phyloP scores from a whole-genome alignment of 495 filamentous ascomycete species.

The Lasiosphaeria miniovina region DNA sequence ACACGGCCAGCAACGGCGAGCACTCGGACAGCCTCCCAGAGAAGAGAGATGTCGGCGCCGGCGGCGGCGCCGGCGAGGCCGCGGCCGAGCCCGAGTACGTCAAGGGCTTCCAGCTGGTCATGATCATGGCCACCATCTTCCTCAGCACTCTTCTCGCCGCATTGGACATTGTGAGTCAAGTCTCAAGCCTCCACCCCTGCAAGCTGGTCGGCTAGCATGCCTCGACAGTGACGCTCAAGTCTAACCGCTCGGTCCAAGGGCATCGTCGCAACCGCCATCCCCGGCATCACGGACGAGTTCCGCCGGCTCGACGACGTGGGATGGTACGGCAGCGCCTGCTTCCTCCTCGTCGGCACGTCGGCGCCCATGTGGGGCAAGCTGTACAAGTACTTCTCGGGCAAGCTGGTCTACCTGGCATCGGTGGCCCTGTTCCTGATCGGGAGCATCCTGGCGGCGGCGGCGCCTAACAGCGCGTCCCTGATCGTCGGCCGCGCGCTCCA shows the following conservation, averaged over 20 bases:
- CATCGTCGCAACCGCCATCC: slow-evolving; percentile 37
- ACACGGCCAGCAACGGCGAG: too few relatives aligned
- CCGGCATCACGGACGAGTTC: slow-evolving; percentile 44
- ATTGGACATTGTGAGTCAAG: too few relatives aligned
- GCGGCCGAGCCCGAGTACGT: too few relatives aligned
- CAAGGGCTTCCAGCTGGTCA: too few relatives aligned
- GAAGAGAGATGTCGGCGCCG: too few relatives aligned
- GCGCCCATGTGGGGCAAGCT: slow-evolving; percentile 37
- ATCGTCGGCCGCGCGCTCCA: slow-evolving; percentile 53
- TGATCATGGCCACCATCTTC: too few relatives aligned
- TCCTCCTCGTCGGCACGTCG: slow-evolving; percentile 21
- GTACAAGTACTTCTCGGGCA: slow-evolving; percentile 45
- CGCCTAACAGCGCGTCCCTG: slow-evolving; percentile 49
- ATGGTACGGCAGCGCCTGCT: slow-evolving; percentile 39
- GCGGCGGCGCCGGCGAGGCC: too few relatives aligned
- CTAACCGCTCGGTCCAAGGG: neutral
- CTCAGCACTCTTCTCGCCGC: too few relatives aligned
- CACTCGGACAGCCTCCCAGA: too few relatives aligned
- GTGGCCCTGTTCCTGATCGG: slow-evolving; percentile 47
- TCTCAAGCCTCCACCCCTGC: too few relatives aligned
- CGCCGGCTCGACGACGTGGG: slow-evolving; percentile 36
- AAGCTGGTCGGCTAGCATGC: too few relatives aligned
- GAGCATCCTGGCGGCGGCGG: slow-evolving; percentile 49
- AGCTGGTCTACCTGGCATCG: slow-evolving; percentile 41
- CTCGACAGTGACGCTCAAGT: too few relatives aligned